Base-by-base conservation (phyloP, 2,329 filamentous ascomycete species). In the Cercospora janseana region DNA sequence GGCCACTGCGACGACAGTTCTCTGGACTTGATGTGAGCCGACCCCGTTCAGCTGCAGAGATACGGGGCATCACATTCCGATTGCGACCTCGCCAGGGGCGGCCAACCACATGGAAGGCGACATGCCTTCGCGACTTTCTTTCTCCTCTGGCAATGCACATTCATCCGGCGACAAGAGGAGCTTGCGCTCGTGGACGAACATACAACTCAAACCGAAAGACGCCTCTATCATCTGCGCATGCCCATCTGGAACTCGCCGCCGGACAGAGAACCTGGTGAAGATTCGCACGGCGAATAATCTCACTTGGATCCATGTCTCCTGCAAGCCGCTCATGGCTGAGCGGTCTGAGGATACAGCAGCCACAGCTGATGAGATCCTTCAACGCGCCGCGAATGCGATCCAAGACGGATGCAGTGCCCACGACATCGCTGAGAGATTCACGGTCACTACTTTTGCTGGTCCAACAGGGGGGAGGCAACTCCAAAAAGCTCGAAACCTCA, bases 281-380 rank as follows among this genome's bases (percentile, higher is more conserved):
- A 16, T 49, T 10, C 29, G 12, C 31, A 50, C 16, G 27, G 27
- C 20, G 18, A 37, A 28, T 42, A 26, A 21, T 16, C 24, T 49
- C 35, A 48, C 27, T 21, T 54, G 52, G 55, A 32, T 54, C 21
- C 57, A 57, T 28, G 18, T 51, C 15, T 43, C 54, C 15, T 59
- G 57, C 47, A 55, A 51, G 40, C 46, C 46, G 26, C 43, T 44
- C 21, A 29, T 46, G 13, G 43, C 38, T 20, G 38, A 46, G 10
- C 8, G 48, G 13, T 37, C 48, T n/a, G 44, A 52, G 18, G 46
- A 34, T 6, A 28, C n/a, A 15, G 24, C 26, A n/a, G 23, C 37
- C 16, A 21, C 23, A 12, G n/a, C 24, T 16, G 24, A 44, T 7
- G 24, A 15, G 20, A 27, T 37, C 4, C 15, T 37, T 4, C 15